Evolutionary conservation across 176 grass and related monocot genomes (phyloP).

Genomic region (Oryza longistaminata): DNA sequence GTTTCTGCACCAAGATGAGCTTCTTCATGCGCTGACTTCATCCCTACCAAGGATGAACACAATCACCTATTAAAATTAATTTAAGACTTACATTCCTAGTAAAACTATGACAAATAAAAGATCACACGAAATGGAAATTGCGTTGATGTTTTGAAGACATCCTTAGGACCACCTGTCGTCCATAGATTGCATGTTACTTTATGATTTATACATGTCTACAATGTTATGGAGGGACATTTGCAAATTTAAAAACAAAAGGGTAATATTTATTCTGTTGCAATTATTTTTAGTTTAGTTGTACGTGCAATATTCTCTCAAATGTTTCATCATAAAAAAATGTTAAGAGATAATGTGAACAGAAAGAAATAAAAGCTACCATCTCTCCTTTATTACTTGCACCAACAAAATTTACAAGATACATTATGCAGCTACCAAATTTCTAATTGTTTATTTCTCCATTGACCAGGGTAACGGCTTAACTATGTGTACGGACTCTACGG

Average conservation of each 20-base stretch:
- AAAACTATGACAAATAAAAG: no score
- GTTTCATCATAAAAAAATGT: background rate
- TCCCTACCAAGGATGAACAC: background rate
- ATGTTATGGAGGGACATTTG: no score
- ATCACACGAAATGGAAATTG: no score
- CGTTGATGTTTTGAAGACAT: no score
- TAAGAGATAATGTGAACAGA: background rate
- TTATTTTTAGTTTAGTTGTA: no score
- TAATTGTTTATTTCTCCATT: background rate
- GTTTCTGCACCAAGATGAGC: conserved; percentile 18
- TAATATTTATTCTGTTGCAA: no score
- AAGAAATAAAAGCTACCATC: background rate
- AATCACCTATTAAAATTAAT: conserved; percentile 8
- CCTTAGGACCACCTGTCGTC: no score
- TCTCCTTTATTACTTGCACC: background rate
- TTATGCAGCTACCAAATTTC: background rate
- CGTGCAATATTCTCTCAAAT: no score
- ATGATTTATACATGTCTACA: no score
- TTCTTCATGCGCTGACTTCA: conserved; percentile 10
- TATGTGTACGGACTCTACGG: no score
- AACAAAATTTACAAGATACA: background rate
- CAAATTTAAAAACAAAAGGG: no score
- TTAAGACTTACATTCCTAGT: background rate
- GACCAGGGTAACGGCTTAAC: background rate
- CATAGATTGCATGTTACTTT: no score